Evolutionary conservation across 441 rosid species (phyloP).

Genomic region (Bruguiera hainesii): DNA sequence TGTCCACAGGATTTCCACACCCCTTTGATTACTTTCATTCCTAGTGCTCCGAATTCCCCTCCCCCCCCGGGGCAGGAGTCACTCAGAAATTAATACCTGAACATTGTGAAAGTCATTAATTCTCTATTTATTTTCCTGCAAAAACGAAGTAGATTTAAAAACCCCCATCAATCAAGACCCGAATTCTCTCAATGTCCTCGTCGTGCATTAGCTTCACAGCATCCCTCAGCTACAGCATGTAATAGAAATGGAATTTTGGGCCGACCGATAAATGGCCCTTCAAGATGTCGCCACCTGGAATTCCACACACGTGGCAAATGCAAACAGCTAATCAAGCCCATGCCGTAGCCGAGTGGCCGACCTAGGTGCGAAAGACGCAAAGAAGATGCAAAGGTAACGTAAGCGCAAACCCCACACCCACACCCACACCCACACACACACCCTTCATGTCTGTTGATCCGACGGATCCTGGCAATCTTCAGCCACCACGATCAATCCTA

Average conservation of each 20-base stretch:
- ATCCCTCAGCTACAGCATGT: background rate
- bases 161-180: background rate
- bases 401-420: slow-evolving; percentile 39
- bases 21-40: no score
- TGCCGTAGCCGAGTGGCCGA: background rate
- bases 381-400: slow-evolving; percentile 43
- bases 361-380: slow-evolving; percentile 31
- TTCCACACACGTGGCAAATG: background rate
- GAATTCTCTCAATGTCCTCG: background rate
- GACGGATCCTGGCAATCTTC: slow-evolving; percentile 16
- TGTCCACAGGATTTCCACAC: no score
- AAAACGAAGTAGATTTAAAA: background rate
- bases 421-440: no score
- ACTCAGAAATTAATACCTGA: no score
- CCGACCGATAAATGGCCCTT: background rate
- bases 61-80: no score
- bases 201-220: background rate
- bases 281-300: background rate
- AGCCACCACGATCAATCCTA: slow-evolving; percentile 38
- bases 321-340: background rate
- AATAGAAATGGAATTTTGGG: background rate
- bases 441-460: slow-evolving; percentile 32
- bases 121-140: background rate
- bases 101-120: background rate
- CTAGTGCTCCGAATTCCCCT: no score